Percentiles rank a stretch among this genome's conserved stretches.
phyloP scores from a whole-genome alignment of 2,329 filamentous ascomycete genomes.

The Dothidotthia symphoricarpi region DNA sequence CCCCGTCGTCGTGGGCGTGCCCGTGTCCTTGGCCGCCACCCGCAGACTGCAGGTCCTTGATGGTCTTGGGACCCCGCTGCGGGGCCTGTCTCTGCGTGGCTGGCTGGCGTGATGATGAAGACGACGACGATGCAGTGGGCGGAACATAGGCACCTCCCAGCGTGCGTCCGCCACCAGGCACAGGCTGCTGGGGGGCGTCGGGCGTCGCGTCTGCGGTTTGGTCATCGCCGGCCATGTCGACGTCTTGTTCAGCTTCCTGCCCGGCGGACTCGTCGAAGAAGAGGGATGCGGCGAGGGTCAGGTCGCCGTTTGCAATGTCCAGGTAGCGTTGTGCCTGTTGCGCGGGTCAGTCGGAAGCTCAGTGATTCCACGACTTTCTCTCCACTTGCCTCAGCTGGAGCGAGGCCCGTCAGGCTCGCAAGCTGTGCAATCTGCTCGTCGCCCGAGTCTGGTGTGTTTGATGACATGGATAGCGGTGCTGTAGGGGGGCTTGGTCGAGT shows the following conservation, averaged over 20 bases:
- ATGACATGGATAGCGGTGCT: slow-evolving; percentile 28
- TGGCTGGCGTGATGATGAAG: slow-evolving; percentile 26
- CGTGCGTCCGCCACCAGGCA: slow-evolving; percentile 37
- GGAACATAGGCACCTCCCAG: slow-evolving; percentile 39
- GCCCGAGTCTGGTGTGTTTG: slow-evolving; percentile 26
- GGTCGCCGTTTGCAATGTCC: slow-evolving; percentile 46
- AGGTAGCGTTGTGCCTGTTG: slow-evolving; percentile 47
- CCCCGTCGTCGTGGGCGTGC: slow-evolving; percentile 52
- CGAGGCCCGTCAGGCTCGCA: slow-evolving; percentile 35
- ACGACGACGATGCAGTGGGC: slow-evolving; percentile 24
- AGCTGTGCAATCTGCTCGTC: slow-evolving; percentile 41
- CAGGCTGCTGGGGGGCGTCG: slow-evolving; percentile 22
- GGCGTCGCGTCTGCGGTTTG: slow-evolving; percentile 17
- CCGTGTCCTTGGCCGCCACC: slow-evolving; percentile 44
- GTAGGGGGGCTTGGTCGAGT: not conserved
- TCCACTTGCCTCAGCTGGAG: slow-evolving; percentile 33
- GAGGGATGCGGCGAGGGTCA: slow-evolving; percentile 47
- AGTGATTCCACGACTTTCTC: slow-evolving; percentile 28
- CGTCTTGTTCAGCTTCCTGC: slow-evolving; percentile 25
- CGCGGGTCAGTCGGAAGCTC: slow-evolving; percentile 24
- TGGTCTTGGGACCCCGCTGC: slow-evolving; percentile 43
- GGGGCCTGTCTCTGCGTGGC: slow-evolving; percentile 25
- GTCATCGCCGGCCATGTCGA: slow-evolving; percentile 39
- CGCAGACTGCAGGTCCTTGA: slow-evolving; percentile 47
- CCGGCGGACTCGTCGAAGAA: slow-evolving; percentile 44